Base-by-base conservation (phyloP, 2,329 filamentous ascomycete genomes). In the Pseudogymnoascus sp. region DNA sequence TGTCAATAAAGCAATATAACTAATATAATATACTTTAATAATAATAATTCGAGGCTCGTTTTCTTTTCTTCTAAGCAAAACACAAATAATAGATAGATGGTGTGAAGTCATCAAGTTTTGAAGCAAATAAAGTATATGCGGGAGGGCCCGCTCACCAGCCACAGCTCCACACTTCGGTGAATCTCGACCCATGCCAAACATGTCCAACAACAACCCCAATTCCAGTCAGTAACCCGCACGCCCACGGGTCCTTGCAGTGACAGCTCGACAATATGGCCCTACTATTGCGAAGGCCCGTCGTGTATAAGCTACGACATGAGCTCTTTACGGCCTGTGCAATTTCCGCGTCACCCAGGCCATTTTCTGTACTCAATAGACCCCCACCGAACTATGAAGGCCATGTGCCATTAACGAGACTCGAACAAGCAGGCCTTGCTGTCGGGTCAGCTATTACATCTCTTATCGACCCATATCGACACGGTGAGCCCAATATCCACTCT, bases 351-450 rank as follows among this genome's bases (percentile, higher is more conserved):
- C 62, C 63, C 26, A 65, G 83, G 65, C 72, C 74, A 35, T 96
- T 97, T 79, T 96, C 92, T 45, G 84, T 91, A 66, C 84, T 96
- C 69, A 89, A 89, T 74, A 89, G 94, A 6, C 93, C 93, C 60
- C 83, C 84, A 26, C 90, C 92, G 63, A 94, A 90, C 70, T 97
- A 97, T 78, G 86, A 90, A 0, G 91, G 92, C 75, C 94, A 99
- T 83, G 86, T 97, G 33, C 94, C 93, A 37, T 83, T 99, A 62
- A 96, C 89, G 6, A 76, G 77, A 43, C 70, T 91, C 63, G 94
- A 97, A 77, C 87, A 90, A 62, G 81, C 85, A 64, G 86, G 85
- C 16, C 81, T 99, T 58, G 84, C 85, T 52, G 71, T 88, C 59
- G 85, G 85, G 26, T 86, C 86, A 6, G 83, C 85, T 45, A 72